Conservation (phyloP, 495 filamentous ascomycete genomes). For the Cudoniella acicularis region DNA sequence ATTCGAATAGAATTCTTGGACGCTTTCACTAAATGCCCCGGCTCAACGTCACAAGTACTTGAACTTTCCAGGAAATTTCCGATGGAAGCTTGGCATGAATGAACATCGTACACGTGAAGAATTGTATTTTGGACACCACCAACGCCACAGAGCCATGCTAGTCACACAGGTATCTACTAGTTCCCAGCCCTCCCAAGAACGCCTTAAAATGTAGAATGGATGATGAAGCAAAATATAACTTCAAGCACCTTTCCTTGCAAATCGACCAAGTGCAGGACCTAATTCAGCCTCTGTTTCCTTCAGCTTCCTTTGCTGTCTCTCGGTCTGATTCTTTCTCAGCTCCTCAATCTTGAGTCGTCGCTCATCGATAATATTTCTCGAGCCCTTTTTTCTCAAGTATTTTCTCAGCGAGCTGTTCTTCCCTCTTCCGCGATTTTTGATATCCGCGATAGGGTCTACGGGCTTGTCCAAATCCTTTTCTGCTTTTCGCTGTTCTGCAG, state of each 20-base stretch:
- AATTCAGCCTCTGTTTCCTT: slow-evolving; percentile 58
- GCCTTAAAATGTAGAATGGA: background rate
- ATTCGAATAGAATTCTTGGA: too few relatives aligned
- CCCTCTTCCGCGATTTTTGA: slow-evolving; percentile 72
- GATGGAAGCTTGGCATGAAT: too few relatives aligned
- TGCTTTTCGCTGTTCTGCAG: slow-evolving; percentile 65
- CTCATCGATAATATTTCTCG: slow-evolving; percentile 91
- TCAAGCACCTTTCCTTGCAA: slow-evolving; percentile 47
- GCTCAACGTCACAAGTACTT: too few relatives aligned
- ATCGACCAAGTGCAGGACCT: slow-evolving; percentile 69
- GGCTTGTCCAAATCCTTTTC: slow-evolving; percentile 74
- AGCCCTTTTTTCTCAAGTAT: slow-evolving; percentile 83
- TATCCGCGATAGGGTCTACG: slow-evolving; percentile 64
- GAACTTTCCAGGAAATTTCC: too few relatives aligned
- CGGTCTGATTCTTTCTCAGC: slow-evolving; percentile 59
- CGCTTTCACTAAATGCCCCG: too few relatives aligned
- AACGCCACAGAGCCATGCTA: background rate
- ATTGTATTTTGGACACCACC: background rate
- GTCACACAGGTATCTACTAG: background rate
- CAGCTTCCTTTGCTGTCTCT: slow-evolving; percentile 59
- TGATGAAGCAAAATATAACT: background rate
- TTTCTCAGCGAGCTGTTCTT: slow-evolving; percentile 86
- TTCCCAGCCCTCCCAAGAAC: background rate
- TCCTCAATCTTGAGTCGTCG: slow-evolving; percentile 64
- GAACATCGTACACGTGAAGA: too few relatives aligned